A percentile compares a stretch with the other conserved stretches of the same genome.
These are phyloP conservation scores for Cystobasidium slooffiae DNA, from an alignment of 1,284 basidiomycete species.

Conservation along the genomic window DNA sequence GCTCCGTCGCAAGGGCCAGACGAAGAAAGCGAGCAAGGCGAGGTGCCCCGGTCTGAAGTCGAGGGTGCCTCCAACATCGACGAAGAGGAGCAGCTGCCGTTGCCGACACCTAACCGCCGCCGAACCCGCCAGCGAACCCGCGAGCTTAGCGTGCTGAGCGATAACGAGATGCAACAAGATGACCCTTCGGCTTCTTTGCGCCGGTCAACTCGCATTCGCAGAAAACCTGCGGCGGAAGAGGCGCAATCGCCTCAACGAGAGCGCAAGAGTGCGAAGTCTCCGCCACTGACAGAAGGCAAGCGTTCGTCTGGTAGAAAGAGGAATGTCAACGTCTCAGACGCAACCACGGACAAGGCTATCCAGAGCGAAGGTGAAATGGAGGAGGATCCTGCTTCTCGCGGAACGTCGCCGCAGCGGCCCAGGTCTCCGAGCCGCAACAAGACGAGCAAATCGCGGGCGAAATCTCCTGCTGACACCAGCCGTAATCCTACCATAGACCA, in stretches of 20 bases:
- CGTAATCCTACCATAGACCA: constrained; percentile 20
- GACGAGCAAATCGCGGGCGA: background rate
- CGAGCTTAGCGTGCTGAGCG: constrained; percentile 40
- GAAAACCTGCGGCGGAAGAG: background rate
- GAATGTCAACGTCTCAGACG: background rate
- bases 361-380: background rate
- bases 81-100: background rate
- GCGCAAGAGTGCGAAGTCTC: constrained; percentile 38
- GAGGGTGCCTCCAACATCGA: constrained; percentile 13
- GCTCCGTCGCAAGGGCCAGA: background rate
- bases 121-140: constrained; percentile 37
- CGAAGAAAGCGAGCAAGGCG: constrained; percentile 5
- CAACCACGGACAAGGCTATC: background rate
- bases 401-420: background rate
- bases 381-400: background rate
- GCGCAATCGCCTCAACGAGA: background rate
- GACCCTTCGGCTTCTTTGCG: background rate
- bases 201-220: constrained; percentile 15
- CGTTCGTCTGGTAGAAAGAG: background rate
- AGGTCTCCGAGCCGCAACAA: background rate
- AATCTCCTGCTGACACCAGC: background rate
- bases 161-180: constrained; percentile 15
- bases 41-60: background rate
- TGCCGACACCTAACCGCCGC: constrained; percentile 15
- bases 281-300: background rate